Percentiles rank a stretch among this genome's conserved stretches.
Evolutionary conservation across 768 basidiomycete species (phyloP).

Genomic region (Leccinum subtestaceum): DNA sequence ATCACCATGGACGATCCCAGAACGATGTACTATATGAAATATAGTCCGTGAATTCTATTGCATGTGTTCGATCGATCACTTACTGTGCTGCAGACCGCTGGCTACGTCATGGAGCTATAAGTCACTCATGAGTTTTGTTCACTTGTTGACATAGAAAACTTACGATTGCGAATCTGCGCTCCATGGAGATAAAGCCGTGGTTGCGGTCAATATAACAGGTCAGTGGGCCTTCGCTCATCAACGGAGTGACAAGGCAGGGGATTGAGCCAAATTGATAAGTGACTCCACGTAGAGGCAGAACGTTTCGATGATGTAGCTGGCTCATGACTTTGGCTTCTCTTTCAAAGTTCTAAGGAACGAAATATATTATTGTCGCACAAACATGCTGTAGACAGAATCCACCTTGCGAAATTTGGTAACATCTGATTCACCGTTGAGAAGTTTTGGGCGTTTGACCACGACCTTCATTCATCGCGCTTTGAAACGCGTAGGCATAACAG

Average conservation of each 20-base stretch:
- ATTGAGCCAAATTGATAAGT: conserved; percentile 9
- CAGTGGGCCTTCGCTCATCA: conserved; percentile 11
- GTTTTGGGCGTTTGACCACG: conserved; percentile 11
- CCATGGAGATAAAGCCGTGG: not conserved
- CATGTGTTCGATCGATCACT: not conserved
- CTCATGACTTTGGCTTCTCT: conserved; percentile 4
- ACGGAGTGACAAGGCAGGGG: conserved; percentile 14
- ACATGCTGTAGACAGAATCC: not conserved
- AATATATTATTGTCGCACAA: not conserved
- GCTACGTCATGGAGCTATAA: conserved; percentile 11
- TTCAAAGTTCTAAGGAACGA: conserved; percentile 6
- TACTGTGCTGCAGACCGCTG: conserved; percentile 13
- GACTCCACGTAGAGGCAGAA: conserved; percentile 14
- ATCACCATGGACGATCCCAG: conserved; percentile 14
- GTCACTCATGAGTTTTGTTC: not conserved
- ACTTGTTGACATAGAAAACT: not conserved
- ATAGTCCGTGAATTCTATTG: not conserved
- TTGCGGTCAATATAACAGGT: conserved; percentile 4
- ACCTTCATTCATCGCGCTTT: conserved; percentile 3
- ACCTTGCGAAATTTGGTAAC: conserved; percentile 8
- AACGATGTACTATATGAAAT: conserved; percentile 6
- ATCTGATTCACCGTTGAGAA: not conserved
- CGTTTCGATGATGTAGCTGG: conserved; percentile 7
- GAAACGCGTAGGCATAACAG: not conserved
- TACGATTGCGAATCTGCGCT: conserved; percentile 6